Base-by-base conservation (phyloP, 495 filamentous ascomycete species). In the Podospora sp. region DNA sequence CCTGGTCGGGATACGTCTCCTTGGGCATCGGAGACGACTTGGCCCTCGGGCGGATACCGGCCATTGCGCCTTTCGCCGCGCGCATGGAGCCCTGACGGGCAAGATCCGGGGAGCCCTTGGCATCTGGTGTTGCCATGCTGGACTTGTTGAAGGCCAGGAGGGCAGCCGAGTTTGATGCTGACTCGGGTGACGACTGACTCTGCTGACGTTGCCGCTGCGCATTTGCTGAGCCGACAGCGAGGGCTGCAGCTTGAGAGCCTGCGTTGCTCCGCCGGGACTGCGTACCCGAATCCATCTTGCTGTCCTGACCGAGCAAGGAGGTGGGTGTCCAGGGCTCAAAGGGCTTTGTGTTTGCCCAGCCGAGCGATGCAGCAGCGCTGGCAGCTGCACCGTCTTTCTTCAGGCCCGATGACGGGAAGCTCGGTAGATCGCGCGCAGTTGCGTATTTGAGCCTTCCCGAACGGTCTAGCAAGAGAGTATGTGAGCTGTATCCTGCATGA, bases 1-100 rank as follows among this genome's bases (percentile, higher is more conserved):
- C 77, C 60, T 85, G 78, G 69, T 90, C 89, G 1, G 88, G 85
- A 68, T 83, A 89, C 27, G 78, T 77, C 29, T 77, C 78, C 49
- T 67, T 77, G 0, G 62, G 20, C 25, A 78, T 71, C 0, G 91
- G 91, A 11, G 83, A 83, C 5, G 92, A 93, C 14, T 86, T 86
- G 7, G 92, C 84, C 74, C 93, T 80, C 71, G 80, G 84, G 55
- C 92, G 79, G 14, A 56, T 73, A 63, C 81, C 86, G 29, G 86
- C 81, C 79, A 92, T 87, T 7, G 93, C 91, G 24, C 88, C 91
- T 20, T 88, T 89, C 7, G 92, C 92, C 27, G 92, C 93, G 56
- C 82, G 73, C 62, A 91, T 78, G 24, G 93, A 91, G 53, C 84
- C 86, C 62, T 83, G 84, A 0, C 79, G 82, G 20, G 62, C 62